Evolutionary conservation across 202 grass and related monocot genomes (phyloP).

Genomic region (Zoysia matrella): DNA sequence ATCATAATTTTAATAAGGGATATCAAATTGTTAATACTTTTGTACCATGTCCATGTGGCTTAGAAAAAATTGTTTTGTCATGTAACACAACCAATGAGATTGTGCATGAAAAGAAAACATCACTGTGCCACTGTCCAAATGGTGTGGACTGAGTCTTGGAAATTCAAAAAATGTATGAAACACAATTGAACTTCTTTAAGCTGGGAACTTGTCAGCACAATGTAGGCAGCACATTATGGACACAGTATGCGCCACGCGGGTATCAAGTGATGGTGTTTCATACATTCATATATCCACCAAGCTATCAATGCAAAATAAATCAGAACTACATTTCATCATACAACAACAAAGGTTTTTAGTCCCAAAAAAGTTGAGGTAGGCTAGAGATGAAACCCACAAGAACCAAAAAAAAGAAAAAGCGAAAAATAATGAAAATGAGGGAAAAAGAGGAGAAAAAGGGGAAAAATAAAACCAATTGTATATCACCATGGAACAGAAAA

Average conservation of each 20-base stretch:
- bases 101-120: neutral
- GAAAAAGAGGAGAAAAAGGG: too few species aligned
- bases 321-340: too few species aligned
- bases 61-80: neutral
- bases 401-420: neutral
- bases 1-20: neutral
- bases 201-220: neutral
- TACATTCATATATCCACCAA: constrained; percentile 33
- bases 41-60: neutral
- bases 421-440: neutral
- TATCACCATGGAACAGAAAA: constrained; percentile 6
- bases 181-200: constrained; percentile 18
- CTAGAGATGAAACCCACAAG: neutral
- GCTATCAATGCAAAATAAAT: constrained; percentile 8
- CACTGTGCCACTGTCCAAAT: neutral
- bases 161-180: constrained; percentile 20
- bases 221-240: neutral
- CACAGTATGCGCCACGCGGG: neutral
- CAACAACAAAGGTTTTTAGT: too few species aligned
- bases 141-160: neutral
- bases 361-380: too few species aligned
- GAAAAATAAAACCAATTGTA: neutral
- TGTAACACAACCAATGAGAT: constrained; percentile 8
- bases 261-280: constrained; percentile 22
- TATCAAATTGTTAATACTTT: constrained; percentile 23